These are phyloP conservation scores for Colletotrichum endophyticum DNA, from an alignment of 2,329 filamentous ascomycete genomes.

Conservation along the genomic window DNA sequence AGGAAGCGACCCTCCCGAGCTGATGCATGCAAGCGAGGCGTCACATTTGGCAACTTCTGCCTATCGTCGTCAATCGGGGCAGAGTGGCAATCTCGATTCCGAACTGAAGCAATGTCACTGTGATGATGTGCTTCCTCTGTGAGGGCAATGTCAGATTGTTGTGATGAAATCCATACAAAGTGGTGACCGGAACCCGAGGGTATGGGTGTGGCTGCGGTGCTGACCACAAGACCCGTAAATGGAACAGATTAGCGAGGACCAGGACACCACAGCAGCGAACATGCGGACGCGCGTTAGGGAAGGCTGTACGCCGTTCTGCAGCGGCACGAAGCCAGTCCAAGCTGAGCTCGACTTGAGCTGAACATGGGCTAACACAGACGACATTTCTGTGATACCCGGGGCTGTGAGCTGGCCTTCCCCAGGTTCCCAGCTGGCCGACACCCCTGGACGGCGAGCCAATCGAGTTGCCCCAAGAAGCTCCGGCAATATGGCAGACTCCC, in stretches of 20 bases:
- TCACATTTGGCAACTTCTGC: background rate
- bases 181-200: background rate
- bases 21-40: background rate
- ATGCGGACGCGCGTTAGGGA: constrained; percentile 2
- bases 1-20: background rate
- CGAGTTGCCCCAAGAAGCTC: background rate
- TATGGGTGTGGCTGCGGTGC: constrained; percentile 12
- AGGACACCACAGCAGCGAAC: background rate
- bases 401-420: background rate
- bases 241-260: constrained; percentile 22
- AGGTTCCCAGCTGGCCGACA: background rate
- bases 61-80: background rate
- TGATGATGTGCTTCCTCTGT: background rate
- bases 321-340: background rate
- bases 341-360: background rate
- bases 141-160: background rate
- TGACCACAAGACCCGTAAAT: constrained; percentile 4
- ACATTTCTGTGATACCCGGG: background rate
- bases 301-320: background rate
- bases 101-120: background rate
- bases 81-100: background rate
- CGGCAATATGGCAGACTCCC: background rate
- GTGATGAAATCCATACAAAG: background rate
- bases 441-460: background rate
- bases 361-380: background rate